Evolutionary conservation across 225 moss, liverwort and hornwort species (phyloP).

Genomic region (Takakia lepidozioides): DNA sequence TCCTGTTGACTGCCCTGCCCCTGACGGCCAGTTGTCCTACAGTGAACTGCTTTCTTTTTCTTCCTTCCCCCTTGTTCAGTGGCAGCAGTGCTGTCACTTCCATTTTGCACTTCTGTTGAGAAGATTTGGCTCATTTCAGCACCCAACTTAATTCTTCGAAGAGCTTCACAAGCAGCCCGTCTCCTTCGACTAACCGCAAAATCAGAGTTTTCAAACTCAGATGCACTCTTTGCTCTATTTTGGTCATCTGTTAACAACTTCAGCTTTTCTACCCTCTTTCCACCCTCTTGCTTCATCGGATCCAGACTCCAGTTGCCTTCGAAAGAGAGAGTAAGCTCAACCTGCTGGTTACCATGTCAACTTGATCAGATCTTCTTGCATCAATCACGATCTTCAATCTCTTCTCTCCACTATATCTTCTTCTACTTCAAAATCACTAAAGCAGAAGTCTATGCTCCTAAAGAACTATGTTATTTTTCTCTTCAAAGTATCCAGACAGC

Average conservation of each 20-base stretch:
- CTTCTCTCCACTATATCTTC: constrained; percentile 35
- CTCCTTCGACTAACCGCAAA: constrained; percentile 27
- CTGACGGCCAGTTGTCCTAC: too few relatives aligned
- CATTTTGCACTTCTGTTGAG: constrained; percentile 27
- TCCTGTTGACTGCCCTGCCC: constrained; percentile 20
- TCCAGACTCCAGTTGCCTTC: constrained; percentile 35
- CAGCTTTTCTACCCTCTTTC: constrained; percentile 27
- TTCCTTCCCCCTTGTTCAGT: constrained; percentile 55
- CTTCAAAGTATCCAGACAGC: constrained; percentile 17
- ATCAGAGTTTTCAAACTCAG: constrained; percentile 31
- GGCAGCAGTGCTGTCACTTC: constrained; percentile 24
- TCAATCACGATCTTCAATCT: constrained; percentile 18
- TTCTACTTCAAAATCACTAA: constrained; percentile 32
- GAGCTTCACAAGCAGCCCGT: constrained; percentile 64
- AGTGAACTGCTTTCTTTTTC: constrained; percentile 22
- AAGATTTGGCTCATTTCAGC: too few relatives aligned
- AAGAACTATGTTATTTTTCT: too few relatives aligned
- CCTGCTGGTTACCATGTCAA: constrained; percentile 55
- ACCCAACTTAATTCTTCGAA: constrained; percentile 32
- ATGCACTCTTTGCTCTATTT: constrained; percentile 7
- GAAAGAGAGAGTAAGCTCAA: constrained; percentile 38
- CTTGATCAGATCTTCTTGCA: constrained; percentile 31
- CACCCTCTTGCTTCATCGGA: constrained; percentile 33
- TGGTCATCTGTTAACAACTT: too few relatives aligned
- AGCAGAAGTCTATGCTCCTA: constrained; percentile 11